Evolutionary conservation across 225 moss, liverwort and hornwort species (phyloP).

Genomic region (Antitrichia curtipendula): DNA sequence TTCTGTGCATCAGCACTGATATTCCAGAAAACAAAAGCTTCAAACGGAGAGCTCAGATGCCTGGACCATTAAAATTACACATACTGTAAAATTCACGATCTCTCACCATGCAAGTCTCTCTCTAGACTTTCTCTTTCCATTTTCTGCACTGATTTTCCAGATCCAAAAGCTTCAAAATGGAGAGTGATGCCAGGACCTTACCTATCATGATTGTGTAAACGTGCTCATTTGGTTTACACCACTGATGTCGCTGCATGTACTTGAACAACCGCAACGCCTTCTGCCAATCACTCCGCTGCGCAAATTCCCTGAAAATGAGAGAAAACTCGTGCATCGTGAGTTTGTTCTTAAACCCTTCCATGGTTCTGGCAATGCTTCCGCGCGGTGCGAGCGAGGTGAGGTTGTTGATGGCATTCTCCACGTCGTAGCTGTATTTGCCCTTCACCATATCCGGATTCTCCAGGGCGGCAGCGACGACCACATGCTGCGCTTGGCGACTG

Average conservation of each 20-base stretch:
- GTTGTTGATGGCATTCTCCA: conserved; percentile 79
- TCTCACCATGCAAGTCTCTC: not conserved
- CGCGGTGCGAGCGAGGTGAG: conserved; percentile 73
- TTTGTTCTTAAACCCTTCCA: conserved; percentile 74
- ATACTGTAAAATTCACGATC: not conserved
- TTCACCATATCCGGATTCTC: conserved; percentile 50
- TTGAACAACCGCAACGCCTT: conserved; percentile 80
- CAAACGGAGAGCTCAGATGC: not conserved
- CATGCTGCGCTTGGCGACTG: conserved; percentile 14
- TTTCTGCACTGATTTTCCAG: not conserved
- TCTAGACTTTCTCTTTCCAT: not conserved
- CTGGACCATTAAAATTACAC: not conserved
- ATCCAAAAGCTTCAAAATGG: not conserved
- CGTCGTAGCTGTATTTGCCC: conserved; percentile 83
- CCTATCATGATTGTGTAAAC: conserved; percentile 97
- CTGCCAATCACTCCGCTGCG: conserved; percentile 92
- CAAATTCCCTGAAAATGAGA: conserved; percentile 89
- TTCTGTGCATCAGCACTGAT: not conserved
- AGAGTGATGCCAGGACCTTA: not conserved
- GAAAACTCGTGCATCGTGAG: conserved; percentile 86
- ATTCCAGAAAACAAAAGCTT: not conserved
- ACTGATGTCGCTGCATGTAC: conserved; percentile 98
- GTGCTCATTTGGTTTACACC: conserved; percentile 99
- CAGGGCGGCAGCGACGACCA: conserved; percentile 1
- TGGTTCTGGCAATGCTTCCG: conserved; percentile 82